Conservation (phyloP, 75 land plant genomes). For the Pseudotsuga menziesii region DNA sequence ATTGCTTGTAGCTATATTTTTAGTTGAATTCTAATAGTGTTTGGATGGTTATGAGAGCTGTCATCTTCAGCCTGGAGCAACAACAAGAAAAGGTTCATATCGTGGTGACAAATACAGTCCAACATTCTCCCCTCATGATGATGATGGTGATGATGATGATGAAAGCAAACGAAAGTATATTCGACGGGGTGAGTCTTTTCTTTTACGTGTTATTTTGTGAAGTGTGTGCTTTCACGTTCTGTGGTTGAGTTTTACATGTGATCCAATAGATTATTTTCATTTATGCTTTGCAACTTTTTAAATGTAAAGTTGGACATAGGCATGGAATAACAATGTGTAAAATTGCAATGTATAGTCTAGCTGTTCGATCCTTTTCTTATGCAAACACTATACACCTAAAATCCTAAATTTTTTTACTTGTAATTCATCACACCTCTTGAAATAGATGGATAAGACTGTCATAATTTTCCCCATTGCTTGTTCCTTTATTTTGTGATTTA, state of each 20-base stretch:
- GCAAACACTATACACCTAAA: neutral
- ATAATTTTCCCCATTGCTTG: neutral
- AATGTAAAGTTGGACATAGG: neutral
- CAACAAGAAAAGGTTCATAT: slow-evolving; percentile 58
- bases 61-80: slow-evolving; percentile 57
- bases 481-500: neutral
- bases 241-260: neutral
- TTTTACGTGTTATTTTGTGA: neutral
- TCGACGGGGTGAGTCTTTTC: slow-evolving; percentile 58
- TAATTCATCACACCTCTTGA: neutral
- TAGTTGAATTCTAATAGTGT: neutral
- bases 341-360: neutral
- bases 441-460: neutral
- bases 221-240: neutral
- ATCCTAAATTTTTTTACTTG: neutral
- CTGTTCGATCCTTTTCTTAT: neutral
- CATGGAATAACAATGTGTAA: neutral
- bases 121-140: slow-evolving; percentile 59
- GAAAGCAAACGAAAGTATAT: slow-evolving; percentile 64
- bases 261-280: neutral
- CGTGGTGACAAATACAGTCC: slow-evolving; percentile 62
- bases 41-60: neutral
- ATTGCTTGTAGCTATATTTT: neutral
- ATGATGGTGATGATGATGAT: slow-evolving; percentile 65
- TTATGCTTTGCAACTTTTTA: neutral